Conservation (phyloP, 2,329 filamentous ascomycete genomes). For the Botrytis medusae region DNA sequence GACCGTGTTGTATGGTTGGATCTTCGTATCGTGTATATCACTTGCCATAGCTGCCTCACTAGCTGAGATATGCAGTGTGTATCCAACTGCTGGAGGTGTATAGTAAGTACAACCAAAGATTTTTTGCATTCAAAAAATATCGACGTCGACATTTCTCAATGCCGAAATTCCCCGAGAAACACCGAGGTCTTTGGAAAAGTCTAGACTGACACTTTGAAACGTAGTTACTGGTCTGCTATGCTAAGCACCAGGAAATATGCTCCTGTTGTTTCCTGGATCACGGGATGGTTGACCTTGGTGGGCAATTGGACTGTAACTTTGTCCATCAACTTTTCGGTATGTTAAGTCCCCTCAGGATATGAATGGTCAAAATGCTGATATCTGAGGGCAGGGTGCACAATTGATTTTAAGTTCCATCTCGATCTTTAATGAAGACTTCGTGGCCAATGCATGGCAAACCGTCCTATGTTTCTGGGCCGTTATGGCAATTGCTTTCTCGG, state of each 20-base stretch:
- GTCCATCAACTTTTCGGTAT: slow-evolving; percentile 47
- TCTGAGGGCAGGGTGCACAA: slow-evolving; percentile 56
- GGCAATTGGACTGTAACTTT: slow-evolving; percentile 69
- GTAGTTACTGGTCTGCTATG: slow-evolving; percentile 65
- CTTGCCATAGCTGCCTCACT: slow-evolving; percentile 64
- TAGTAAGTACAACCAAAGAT: slow-evolving; percentile 44
- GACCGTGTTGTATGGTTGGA: slow-evolving; percentile 69
- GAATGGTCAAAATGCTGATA: not conserved
- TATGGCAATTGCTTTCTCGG: slow-evolving; percentile 61
- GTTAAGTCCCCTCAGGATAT: not conserved
- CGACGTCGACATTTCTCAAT: not conserved
- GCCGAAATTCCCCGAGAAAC: slow-evolving; percentile 10
- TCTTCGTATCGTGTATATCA: slow-evolving; percentile 63
- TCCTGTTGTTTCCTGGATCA: slow-evolving; percentile 66
- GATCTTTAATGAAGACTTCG: slow-evolving; percentile 69
- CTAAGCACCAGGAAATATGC: slow-evolving; percentile 64
- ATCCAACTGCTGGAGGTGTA: slow-evolving; percentile 66
- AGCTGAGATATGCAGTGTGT: slow-evolving; percentile 69
- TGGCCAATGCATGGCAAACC: slow-evolving; percentile 67
- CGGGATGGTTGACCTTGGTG: slow-evolving; percentile 70
- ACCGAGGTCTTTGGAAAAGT: not conserved
- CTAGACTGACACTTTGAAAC: slow-evolving; percentile 5
- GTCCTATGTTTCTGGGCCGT: slow-evolving; percentile 72
- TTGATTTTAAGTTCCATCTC: slow-evolving; percentile 65
- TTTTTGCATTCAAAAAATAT: not conserved